Evolutionary conservation across 1,139 yeast species (phyloP).

Genomic region (Geotrichum klebahnii): DNA sequence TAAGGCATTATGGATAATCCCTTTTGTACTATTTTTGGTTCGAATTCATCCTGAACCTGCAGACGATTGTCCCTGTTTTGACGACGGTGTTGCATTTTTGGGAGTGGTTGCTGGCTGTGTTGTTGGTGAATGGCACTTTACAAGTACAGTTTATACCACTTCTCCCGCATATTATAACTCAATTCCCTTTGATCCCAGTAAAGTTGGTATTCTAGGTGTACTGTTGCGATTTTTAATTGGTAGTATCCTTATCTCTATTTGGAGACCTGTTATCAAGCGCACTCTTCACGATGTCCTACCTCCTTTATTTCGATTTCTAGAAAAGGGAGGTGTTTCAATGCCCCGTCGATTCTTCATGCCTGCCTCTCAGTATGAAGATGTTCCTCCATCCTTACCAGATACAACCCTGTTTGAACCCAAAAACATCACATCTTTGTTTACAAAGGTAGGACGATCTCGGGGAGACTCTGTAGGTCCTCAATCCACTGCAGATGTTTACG

Average conservation of each 20-base stretch:
- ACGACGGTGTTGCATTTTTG: conserved; percentile 87
- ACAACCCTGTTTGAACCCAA: conserved; percentile 36
- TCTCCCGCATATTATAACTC: not conserved
- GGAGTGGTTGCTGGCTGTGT: conserved; percentile 83
- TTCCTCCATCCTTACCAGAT: conserved; percentile 38
- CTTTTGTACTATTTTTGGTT: conserved; percentile 47
- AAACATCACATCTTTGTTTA: conserved; percentile 35
- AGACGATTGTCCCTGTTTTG: conserved; percentile 94
- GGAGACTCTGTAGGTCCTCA: conserved; percentile 46
- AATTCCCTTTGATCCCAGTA: conserved; percentile 15
- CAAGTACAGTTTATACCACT: conserved; percentile 19
- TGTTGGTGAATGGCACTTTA: conserved; percentile 49
- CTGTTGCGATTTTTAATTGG: conserved; percentile 53
- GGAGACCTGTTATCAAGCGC: conserved; percentile 70
- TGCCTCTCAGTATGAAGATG: conserved; percentile 39
- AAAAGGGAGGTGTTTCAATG: conserved; percentile 39
- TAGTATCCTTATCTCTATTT: conserved; percentile 53
- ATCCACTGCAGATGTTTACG: conserved; percentile 43
- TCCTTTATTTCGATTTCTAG: conserved; percentile 40
- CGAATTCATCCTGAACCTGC: conserved; percentile 80
- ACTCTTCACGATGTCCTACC: conserved; percentile 47
- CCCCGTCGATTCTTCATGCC: conserved; percentile 42
- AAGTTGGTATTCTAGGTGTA: conserved; percentile 13
- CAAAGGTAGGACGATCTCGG: conserved; percentile 33
- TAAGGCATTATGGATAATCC: conserved; percentile 43